Conservation (phyloP, 2,329 filamentous ascomycete genomes). For the Spiromastix sp. region DNA sequence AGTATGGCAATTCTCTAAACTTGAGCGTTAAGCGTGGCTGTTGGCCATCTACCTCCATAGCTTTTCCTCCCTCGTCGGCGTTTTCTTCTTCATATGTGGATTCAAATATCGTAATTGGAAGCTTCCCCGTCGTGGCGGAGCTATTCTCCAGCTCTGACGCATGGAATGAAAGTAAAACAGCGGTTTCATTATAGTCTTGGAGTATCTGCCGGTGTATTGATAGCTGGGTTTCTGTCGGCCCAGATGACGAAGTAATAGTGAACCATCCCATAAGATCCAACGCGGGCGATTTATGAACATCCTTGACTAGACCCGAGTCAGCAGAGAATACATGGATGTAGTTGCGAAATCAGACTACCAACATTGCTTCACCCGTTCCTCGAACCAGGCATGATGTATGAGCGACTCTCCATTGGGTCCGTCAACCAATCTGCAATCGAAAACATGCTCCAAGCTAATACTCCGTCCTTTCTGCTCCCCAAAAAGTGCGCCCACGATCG, state of each 20-base stretch:
- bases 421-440: slow-evolving; percentile 59
- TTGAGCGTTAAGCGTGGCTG: slow-evolving; percentile 50
- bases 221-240: slow-evolving; percentile 57
- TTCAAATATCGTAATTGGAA: slow-evolving; percentile 88
- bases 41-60: slow-evolving; percentile 63
- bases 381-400: slow-evolving; percentile 64
- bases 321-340: background rate
- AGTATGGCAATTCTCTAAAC: slow-evolving; percentile 76
- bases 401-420: slow-evolving; percentile 46
- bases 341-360: slow-evolving; percentile 29
- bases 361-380: slow-evolving; percentile 75
- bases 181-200: slow-evolving; percentile 66
- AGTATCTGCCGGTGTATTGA: slow-evolving; percentile 71
- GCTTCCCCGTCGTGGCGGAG: slow-evolving; percentile 58
- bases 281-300: slow-evolving; percentile 73
- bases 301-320: slow-evolving; percentile 52
- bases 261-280: slow-evolving; percentile 92
- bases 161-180: slow-evolving; percentile 83
- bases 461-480: slow-evolving; percentile 85
- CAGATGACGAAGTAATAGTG: slow-evolving; percentile 61
- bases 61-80: slow-evolving; percentile 44
- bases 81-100: slow-evolving; percentile 66
- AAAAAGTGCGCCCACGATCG: slow-evolving; percentile 76
- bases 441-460: slow-evolving; percentile 86
- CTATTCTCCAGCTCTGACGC: slow-evolving; percentile 46